Evolutionary conservation across 371 early-diverging fungal species (phyloP), one percentile per base, ranked within the genome.

Genomic region (Mucor lusitanicus): DNA sequence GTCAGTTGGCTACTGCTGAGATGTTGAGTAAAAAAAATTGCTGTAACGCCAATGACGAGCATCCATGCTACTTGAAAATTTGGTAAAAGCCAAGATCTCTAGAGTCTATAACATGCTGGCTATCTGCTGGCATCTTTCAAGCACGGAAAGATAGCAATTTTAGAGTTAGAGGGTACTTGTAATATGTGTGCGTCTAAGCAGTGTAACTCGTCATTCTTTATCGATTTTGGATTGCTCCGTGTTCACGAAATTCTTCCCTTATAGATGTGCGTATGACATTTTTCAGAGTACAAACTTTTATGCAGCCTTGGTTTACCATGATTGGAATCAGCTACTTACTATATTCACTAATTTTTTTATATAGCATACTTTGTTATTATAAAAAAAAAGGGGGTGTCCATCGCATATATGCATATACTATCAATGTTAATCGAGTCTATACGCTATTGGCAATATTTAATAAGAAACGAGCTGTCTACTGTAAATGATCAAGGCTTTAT

Each of bases 251-350:
- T 19, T 12, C 23, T 28, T 59, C 40, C 40, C 17, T 40, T 40
- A 40, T 40, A 40, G 23, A 33, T 23, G 3, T 27, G 21, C 25
- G 39, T 63, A 54, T 63, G 63, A 40, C 63, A 62, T 50, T 48
- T 48, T 33, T 30, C 8, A 56, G 63, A 33, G 48, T 28, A 64
- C 64, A 56, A 56, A 42, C 64, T 56, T 56, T 64, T 56, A 64
- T 64, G 64, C 64, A 64, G 64, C 55, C 32, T n/a, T 37, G 55
- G 50, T 40, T 63, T 54, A 39, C 15, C 40, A 40, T 42, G 11
- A 25, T 40, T 54, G 11, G 40, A 55, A 59, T 39, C 59, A 59
- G 59, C 59, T 40, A 39, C 53, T 63, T 63, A 64, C 64, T 64
- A 64, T 33, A 25, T 56, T 64, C 64, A 64, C 64, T 64, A 64